Conservation (phyloP, 2,329 filamentous ascomycete genomes). For the Fusarium annulatum region DNA sequence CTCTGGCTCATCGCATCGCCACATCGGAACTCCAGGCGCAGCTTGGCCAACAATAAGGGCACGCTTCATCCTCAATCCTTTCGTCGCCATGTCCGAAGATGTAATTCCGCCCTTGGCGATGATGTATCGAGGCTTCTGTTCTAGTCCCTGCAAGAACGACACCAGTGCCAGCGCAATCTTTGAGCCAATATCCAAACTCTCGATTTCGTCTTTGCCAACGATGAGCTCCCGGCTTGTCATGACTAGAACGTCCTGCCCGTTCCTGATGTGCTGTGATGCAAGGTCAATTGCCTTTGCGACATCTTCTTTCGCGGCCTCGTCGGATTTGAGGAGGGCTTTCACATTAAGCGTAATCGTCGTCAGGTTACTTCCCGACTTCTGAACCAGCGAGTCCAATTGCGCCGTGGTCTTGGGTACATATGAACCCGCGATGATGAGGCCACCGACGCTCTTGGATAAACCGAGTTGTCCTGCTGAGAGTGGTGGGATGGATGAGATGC, state of each 20-base stretch:
- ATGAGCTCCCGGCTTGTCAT: constrained; percentile 69
- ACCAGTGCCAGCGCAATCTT: constrained; percentile 64
- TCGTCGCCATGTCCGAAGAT: constrained; percentile 67
- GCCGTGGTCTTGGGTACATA: constrained; percentile 70
- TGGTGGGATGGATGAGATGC: constrained; percentile 62
- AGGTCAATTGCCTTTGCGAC: constrained; percentile 46
- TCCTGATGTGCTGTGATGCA: constrained; percentile 54
- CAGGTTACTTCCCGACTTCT: constrained; percentile 53
- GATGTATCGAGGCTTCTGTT: constrained; percentile 63
- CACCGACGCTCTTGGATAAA: constrained; percentile 54
- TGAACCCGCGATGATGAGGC: constrained; percentile 65
- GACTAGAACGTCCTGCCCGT: constrained; percentile 64
- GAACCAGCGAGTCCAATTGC: constrained; percentile 58
- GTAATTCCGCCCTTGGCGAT: constrained; percentile 72
- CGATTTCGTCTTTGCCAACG: constrained; percentile 56
- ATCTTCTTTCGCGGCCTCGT: constrained; percentile 46
- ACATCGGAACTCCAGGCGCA: constrained; percentile 67
- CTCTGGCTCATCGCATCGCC: constrained; percentile 65
- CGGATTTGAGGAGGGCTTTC: constrained; percentile 56
- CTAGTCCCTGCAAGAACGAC: constrained; percentile 57
- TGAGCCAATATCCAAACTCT: constrained; percentile 65
- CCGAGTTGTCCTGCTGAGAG: constrained; percentile 59
- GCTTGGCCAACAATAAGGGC: constrained; percentile 68
- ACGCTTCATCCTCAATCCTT: constrained; percentile 63
- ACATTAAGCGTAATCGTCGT: constrained; percentile 61